phyloP scores from a whole-genome alignment of 2,329 filamentous ascomycete genomes.

The Fusarium tuaranense region DNA sequence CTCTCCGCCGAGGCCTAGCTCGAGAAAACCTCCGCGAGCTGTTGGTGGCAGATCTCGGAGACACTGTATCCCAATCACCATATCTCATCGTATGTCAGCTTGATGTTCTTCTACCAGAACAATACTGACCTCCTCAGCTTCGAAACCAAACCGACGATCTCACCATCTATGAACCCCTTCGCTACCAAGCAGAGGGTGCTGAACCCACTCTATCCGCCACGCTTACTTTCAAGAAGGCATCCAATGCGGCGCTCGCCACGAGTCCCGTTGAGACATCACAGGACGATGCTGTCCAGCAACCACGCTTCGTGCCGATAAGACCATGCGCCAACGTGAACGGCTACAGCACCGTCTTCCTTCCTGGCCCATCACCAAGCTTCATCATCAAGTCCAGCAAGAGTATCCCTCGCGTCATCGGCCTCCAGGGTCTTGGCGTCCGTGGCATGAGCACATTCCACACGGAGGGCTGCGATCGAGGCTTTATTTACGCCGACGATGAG shows the following conservation, averaged over 20 bases:
- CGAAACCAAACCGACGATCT: conserved; percentile 86
- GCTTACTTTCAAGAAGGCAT: conserved; percentile 81
- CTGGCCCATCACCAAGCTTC: conserved; percentile 83
- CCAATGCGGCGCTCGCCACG: conserved; percentile 76
- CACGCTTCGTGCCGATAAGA: conserved; percentile 65
- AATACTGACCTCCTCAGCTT: conserved; percentile 60
- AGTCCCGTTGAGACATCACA: conserved; percentile 61
- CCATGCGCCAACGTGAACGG: conserved; percentile 76
- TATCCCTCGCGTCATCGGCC: conserved; percentile 77
- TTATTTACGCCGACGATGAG: conserved; percentile 82
- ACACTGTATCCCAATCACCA: conserved; percentile 75
- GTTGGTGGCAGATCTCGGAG: conserved; percentile 86
- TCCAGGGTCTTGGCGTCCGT: conserved; percentile 76
- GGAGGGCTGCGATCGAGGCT: conserved; percentile 81
- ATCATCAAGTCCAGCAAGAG: conserved; percentile 85
- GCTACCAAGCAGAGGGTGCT: conserved; percentile 54
- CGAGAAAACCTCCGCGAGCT: conserved; percentile 84
- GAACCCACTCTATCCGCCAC: conserved; percentile 61
- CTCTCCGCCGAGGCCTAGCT: conserved; percentile 74
- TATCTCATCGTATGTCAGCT: conserved; percentile 79
- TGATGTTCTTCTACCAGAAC: accelerated
- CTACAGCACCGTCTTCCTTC: conserved; percentile 85
- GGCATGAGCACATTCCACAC: conserved; percentile 83
- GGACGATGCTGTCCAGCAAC: conserved; percentile 61
- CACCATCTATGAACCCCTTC: conserved; percentile 86